Percentiles rank a stretch among this genome's conserved stretches.
phyloP scores from a whole-genome alignment of 2,329 filamentous ascomycete genomes.

The Fragosphaeria purpurea region DNA sequence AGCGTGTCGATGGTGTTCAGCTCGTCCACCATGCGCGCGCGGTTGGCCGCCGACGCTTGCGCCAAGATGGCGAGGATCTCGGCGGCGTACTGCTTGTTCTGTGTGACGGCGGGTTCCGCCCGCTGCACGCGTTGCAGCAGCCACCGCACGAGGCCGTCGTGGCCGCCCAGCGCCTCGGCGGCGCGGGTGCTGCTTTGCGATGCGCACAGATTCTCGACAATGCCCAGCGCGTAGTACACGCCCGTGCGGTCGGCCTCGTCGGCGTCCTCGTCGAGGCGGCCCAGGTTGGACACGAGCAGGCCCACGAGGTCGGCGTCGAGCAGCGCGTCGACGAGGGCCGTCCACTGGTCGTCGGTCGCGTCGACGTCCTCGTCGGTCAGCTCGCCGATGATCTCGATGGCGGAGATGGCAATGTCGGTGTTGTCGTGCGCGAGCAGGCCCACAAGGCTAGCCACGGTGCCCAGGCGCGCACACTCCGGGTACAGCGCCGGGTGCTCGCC shows the following conservation, averaged over 20 bases:
- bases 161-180: slow-evolving; percentile 61
- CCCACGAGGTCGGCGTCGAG: slow-evolving; percentile 62
- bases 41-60: slow-evolving; percentile 59
- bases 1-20: slow-evolving; percentile 68
- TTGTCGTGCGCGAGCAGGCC: slow-evolving; percentile 87
- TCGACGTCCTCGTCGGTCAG: slow-evolving; percentile 88
- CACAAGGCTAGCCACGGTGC: slow-evolving; percentile 64
- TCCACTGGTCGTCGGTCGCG: slow-evolving; percentile 73
- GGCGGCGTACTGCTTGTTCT: slow-evolving; percentile 93
- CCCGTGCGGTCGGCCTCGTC: slow-evolving; percentile 66
- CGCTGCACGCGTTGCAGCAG: slow-evolving; percentile 63
- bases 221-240: slow-evolving; percentile 73
- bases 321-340: slow-evolving; percentile 57
- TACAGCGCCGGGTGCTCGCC: slow-evolving; percentile 81
- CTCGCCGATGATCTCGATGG: slow-evolving; percentile 81
- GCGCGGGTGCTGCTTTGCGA: slow-evolving; percentile 44
- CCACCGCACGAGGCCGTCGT: slow-evolving; percentile 61
- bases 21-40: slow-evolving; percentile 46
- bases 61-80: slow-evolving; percentile 85
- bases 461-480: slow-evolving; percentile 65
- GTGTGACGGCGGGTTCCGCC: slow-evolving; percentile 41
- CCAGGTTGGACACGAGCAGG: slow-evolving; percentile 67
- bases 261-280: slow-evolving; percentile 64
- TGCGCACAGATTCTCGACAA: slow-evolving; percentile 80
- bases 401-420: slow-evolving; percentile 88